Evolutionary conservation across 768 basidiomycete species (phyloP).

Genomic region (Fomitopsis pulvina): DNA sequence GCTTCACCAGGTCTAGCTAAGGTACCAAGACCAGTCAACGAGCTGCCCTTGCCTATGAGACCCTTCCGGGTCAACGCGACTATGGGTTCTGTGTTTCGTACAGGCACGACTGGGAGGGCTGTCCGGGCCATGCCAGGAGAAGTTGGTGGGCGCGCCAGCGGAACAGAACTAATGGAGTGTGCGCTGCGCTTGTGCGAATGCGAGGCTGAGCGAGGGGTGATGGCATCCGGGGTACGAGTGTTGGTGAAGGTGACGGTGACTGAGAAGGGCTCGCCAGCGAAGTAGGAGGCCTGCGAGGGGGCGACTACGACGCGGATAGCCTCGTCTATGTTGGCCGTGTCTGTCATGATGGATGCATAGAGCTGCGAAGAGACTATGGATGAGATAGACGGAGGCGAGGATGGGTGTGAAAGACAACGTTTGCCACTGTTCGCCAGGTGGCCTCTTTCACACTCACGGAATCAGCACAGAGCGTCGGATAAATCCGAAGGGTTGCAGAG

Average conservation of each 20-base stretch:
- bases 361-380: background rate
- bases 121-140: slow-evolving; percentile 60
- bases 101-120: slow-evolving; percentile 28
- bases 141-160: slow-evolving; percentile 74
- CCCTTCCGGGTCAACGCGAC: slow-evolving; percentile 34
- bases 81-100: slow-evolving; percentile 8
- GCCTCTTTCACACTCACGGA: background rate
- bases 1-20: slow-evolving; percentile 21
- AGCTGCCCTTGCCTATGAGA: slow-evolving; percentile 40
- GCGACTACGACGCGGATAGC: slow-evolving; percentile 61
- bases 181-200: slow-evolving; percentile 58
- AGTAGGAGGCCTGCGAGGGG: slow-evolving; percentile 85
- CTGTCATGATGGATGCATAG: background rate
- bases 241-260: slow-evolving; percentile 88
- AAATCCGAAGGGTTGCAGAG: too few relatives aligned
- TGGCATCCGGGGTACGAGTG: slow-evolving; percentile 47
- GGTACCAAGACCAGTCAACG: slow-evolving; percentile 23
- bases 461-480: background rate
- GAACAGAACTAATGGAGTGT: slow-evolving; percentile 80
- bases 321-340: slow-evolving; percentile 12
- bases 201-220: slow-evolving; percentile 29
- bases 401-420: background rate
- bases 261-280: slow-evolving; percentile 84
- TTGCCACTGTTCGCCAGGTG: background rate
- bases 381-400: background rate